A percentile compares a stretch with the other conserved stretches of the same genome.
phyloP scores from a whole-genome alignment of 495 filamentous ascomycete genomes.

The Evansstolkia leycettana region DNA sequence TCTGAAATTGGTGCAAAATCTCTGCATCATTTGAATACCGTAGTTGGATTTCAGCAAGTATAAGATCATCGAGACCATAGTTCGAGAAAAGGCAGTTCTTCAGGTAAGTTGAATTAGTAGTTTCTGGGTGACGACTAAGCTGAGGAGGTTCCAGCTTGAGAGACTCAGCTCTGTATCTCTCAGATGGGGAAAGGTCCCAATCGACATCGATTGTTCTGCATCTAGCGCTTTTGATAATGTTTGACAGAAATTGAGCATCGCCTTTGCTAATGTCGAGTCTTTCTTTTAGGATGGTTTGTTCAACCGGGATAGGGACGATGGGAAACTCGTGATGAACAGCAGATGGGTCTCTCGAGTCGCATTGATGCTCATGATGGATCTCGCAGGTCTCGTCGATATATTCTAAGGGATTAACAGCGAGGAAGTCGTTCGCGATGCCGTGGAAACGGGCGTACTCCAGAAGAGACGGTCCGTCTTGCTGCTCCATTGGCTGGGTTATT shows the following conservation, averaged over 20 bases:
- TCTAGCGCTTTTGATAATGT: constrained; percentile 4
- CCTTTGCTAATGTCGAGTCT: constrained; percentile 13
- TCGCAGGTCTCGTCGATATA: constrained; percentile 4
- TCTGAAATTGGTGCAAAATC: too few relatives aligned
- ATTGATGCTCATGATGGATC: neutral
- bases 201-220: constrained; percentile 1
- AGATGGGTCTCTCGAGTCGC: neutral
- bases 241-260: constrained; percentile 13
- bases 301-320: too few relatives aligned
- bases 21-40: too few relatives aligned
- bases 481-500: too few relatives aligned
- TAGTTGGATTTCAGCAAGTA: too few relatives aligned
- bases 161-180: neutral
- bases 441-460: constrained; percentile 33
- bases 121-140: too few relatives aligned
- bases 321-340: too few relatives aligned
- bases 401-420: constrained; percentile 12
- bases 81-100: too few relatives aligned
- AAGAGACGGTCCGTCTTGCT: constrained; percentile 14
- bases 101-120: too few relatives aligned
- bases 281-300: constrained; percentile 4
- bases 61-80: too few relatives aligned
- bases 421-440: constrained; percentile 18
- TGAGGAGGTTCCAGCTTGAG: neutral
- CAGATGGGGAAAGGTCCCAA: constrained; percentile 4